phyloP scores from a whole-genome alignment of 495 filamentous ascomycete species.

The Hyaloscypha variabilis region DNA sequence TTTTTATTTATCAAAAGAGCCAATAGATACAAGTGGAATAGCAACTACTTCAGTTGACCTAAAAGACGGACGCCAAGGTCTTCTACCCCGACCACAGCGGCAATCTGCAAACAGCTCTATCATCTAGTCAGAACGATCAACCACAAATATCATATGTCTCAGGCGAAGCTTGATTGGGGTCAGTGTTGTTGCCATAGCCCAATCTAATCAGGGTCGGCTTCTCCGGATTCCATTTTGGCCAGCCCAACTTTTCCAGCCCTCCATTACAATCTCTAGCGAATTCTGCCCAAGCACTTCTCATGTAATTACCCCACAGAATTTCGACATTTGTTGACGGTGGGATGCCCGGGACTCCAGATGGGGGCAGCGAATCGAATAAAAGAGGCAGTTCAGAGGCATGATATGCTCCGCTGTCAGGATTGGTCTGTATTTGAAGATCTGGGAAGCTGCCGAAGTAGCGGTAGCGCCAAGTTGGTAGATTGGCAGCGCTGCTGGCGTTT shows the following conservation, averaged over 20 bases:
- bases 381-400: not conserved
- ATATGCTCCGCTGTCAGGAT: not conserved
- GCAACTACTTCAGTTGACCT: no score
- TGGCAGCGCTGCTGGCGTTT: conserved; percentile 39
- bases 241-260: conserved; percentile 38
- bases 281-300: conserved; percentile 46
- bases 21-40: no score
- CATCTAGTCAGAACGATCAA: not conserved
- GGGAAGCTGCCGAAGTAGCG: conserved; percentile 51
- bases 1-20: no score
- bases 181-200: not conserved
- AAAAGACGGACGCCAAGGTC: no score
- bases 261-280: conserved; percentile 48
- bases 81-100: no score
- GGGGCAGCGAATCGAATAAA: not conserved
- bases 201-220: not conserved
- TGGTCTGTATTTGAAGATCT: conserved; percentile 32
- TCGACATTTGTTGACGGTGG: not conserved
- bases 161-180: not conserved
- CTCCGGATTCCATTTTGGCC: conserved; percentile 34
- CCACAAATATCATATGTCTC: not conserved
- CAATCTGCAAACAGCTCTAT: not conserved
- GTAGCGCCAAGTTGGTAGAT: conserved; percentile 48
- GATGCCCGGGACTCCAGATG: not conserved
- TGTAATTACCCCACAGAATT: conserved; percentile 10